Base-by-base conservation (phyloP, 1,284 basidiomycete species). In the Cryptococcus jaspeensis region DNA sequence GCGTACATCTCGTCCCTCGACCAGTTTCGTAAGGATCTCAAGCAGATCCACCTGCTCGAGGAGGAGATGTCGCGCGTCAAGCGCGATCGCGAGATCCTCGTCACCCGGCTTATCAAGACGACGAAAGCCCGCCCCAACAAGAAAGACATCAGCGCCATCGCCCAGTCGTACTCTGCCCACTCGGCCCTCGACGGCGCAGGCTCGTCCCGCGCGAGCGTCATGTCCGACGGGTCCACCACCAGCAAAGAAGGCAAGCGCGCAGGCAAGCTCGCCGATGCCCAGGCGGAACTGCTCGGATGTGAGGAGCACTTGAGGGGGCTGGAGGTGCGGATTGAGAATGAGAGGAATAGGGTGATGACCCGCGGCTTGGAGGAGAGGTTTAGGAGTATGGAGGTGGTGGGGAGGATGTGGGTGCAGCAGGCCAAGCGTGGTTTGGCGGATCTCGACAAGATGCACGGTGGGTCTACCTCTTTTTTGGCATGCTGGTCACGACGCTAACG, bases 261-360 rank as follows among this genome's bases (percentile, higher is more conserved):
- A 0, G 62, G 66, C 16, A 78, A 76, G 58, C 61, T 78, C 12
- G 72, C 71, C 13, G 74, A 75, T 46, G 76, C 76, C 6, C 76
- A 78, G 62, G 75, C 75, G 15, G 76, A 78, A 58, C 61, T 77
- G 15, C 63, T 78, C 3, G 76, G 76, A 3, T 78, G 76, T 55
- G 76, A 78, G 50, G 76, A 78, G 59, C 76, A 78, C 59, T 53
- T 78, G 43, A 53, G 76, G 35, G 59, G 63, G 1, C 56, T 78
- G 45, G 76, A 78, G 55, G 70, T 76, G 20, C 63, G 69, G 45
- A 72, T 78, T 51, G 76, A 78, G 62, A 58, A 61, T 39, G 76
- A 78, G 59, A 66, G 76, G 55, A 77, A 75, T 65, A 76, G 72
- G 56, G 74, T 78, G 62, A 77, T 78, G 75, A 63, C 69, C 50